Conservation (phyloP, 768 basidiomycete species). For the Crepidotus variabilis region DNA sequence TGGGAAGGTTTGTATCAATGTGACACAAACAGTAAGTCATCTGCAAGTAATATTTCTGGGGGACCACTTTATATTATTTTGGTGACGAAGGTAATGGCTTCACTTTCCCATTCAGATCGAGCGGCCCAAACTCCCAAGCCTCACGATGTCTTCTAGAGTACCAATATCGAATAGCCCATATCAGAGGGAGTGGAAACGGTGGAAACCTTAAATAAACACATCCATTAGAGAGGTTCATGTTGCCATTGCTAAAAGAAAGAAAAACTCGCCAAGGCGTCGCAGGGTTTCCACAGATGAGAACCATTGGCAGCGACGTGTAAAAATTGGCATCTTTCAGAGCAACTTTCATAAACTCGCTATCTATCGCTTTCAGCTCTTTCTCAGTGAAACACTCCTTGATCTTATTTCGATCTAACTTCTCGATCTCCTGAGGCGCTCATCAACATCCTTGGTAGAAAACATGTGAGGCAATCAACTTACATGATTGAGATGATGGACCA, state of each 20-base stretch:
- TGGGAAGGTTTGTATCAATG: too few relatives aligned
- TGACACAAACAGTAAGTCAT: too few relatives aligned
- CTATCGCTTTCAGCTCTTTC: constrained; percentile 20
- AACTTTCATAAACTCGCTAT: constrained; percentile 15
- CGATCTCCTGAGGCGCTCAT: constrained; percentile 19
- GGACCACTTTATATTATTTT: background rate
- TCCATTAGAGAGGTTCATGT: background rate
- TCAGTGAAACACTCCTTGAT: constrained; percentile 22
- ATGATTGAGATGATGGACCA: constrained; percentile 23
- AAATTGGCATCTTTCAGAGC: constrained; percentile 18
- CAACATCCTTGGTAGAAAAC: background rate
- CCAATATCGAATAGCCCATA: constrained; percentile 20
- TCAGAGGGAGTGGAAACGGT: constrained; percentile 20
- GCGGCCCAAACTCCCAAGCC: constrained; percentile 27
- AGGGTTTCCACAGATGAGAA: constrained; percentile 17
- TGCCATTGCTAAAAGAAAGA: background rate
- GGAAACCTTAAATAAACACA: constrained; percentile 18
- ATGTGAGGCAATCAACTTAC: constrained; percentile 10
- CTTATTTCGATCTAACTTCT: constrained; percentile 19
- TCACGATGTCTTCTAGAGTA: constrained; percentile 21
- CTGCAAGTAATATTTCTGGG: too few relatives aligned
- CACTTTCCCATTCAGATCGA: constrained; percentile 22
- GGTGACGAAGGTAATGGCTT: constrained; percentile 11
- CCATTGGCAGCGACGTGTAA: constrained; percentile 19
- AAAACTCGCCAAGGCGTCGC: background rate